A percentile compares a stretch with the other conserved stretches of the same genome.
Conservation (phyloP, 768 basidiomycete genomes). For the Trametes coccinea region DNA sequence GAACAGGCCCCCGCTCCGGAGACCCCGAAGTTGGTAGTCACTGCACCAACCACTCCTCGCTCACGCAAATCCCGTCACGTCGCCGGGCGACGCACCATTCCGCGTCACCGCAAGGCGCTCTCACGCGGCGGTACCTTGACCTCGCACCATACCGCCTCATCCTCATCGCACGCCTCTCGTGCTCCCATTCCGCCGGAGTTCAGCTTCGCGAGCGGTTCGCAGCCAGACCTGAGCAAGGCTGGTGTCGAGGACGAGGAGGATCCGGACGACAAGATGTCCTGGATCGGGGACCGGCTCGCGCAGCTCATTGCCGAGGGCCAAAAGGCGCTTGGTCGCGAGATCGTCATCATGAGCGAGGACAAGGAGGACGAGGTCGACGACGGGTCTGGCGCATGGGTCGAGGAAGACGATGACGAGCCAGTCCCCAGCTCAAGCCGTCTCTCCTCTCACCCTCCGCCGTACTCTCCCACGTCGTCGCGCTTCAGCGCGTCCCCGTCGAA, state of each 20-base stretch:
- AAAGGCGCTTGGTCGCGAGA: constrained; percentile 71
- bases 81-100: constrained; percentile 38
- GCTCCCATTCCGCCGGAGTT: constrained; percentile 40
- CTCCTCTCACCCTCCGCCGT: constrained; percentile 25
- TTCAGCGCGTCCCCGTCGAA: constrained; percentile 37
- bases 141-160: constrained; percentile 27
- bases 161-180: constrained; percentile 30
- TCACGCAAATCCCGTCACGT: constrained; percentile 38
- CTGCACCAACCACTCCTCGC: constrained; percentile 40
- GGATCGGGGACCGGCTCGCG: constrained; percentile 72
- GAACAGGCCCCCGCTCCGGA: constrained; percentile 13
- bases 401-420: constrained; percentile 46
- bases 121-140: constrained; percentile 24
- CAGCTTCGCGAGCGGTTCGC: constrained; percentile 36
- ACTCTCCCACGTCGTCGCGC: constrained; percentile 30
- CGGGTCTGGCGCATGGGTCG: constrained; percentile 74
- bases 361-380: constrained; percentile 79
- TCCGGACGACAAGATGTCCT: constrained; percentile 73
- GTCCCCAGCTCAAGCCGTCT: constrained; percentile 26
- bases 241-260: constrained; percentile 37
- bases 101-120: constrained; percentile 40
- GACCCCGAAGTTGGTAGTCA: constrained; percentile 30
- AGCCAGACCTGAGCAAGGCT: constrained; percentile 12
- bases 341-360: constrained; percentile 75
- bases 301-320: constrained; percentile 78